Evolutionary conservation across 768 basidiomycete species (phyloP).

Genomic region (Vararia minispora): DNA sequence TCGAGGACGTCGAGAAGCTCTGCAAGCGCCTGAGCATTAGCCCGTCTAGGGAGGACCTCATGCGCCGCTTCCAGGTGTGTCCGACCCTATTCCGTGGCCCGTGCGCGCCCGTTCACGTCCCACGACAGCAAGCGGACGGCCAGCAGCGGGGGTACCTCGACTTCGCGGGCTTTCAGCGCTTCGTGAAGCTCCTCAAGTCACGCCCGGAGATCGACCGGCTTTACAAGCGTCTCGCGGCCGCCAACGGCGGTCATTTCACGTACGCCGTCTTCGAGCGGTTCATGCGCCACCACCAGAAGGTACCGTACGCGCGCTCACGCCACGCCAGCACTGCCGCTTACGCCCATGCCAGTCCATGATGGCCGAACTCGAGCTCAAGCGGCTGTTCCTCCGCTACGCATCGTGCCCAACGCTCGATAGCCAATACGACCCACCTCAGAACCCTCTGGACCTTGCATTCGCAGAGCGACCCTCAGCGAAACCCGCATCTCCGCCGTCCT

Average conservation of each 20-base stretch:
- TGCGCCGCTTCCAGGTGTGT: slow-evolving; percentile 46
- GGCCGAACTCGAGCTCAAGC: slow-evolving; percentile 20
- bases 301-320: slow-evolving; percentile 26
- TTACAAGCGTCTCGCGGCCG: slow-evolving; percentile 31
- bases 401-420: slow-evolving; percentile 4
- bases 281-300: slow-evolving; percentile 42
- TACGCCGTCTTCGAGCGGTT: slow-evolving; percentile 36
- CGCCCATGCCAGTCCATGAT: slow-evolving; percentile 22
- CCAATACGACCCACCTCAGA: slow-evolving; percentile 14
- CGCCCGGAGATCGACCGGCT: slow-evolving; percentile 72
- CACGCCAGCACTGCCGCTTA: slow-evolving; percentile 21
- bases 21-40: slow-evolving; percentile 64
- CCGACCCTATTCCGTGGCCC: not conserved
- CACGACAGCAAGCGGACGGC: slow-evolving; percentile 51
- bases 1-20: slow-evolving; percentile 61
- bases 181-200: slow-evolving; percentile 75
- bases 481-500: slow-evolving; percentile 3
- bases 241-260: slow-evolving; percentile 24
- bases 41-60: slow-evolving; percentile 39
- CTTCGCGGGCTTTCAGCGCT: slow-evolving; percentile 68
- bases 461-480: slow-evolving; percentile 1
- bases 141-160: slow-evolving; percentile 49
- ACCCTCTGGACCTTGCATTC: slow-evolving; percentile 19
- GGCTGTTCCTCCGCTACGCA: slow-evolving; percentile 29
- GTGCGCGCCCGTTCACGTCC: not conserved